Evolutionary conservation across 2,329 filamentous ascomycete species (phyloP).

Genomic region (Curvularia verruculosa): DNA sequence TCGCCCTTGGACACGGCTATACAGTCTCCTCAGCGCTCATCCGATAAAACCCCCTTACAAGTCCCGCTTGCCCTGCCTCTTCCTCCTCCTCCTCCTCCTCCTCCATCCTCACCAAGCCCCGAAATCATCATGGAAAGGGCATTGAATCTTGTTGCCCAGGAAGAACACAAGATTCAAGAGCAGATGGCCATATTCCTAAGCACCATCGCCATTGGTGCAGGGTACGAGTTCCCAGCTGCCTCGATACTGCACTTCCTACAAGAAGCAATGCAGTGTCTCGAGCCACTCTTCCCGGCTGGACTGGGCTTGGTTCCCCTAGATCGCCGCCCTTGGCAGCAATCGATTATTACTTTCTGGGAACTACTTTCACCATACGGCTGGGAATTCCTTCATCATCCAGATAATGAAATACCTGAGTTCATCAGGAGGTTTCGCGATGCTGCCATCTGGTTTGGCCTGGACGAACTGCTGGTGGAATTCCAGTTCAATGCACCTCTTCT

Average conservation of each 20-base stretch:
- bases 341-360: constrained; percentile 5
- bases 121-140: background rate
- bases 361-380: background rate
- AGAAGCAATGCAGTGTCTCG: background rate
- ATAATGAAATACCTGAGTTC: background rate
- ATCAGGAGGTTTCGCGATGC: background rate
- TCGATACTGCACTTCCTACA: background rate
- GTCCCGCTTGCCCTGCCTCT: background rate
- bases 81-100: background rate
- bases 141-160: background rate
- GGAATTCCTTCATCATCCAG: background rate
- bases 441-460: constrained; percentile 1
- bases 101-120: background rate
- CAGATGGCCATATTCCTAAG: constrained; percentile 1
- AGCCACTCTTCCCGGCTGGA: constrained; percentile 1
- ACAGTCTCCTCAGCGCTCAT: background rate
- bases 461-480: background rate
- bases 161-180: background rate
- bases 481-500: background rate
- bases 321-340: background rate
- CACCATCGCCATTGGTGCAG: background rate
- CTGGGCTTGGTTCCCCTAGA: background rate
- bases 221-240: background rate
- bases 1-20: background rate
- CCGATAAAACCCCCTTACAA: background rate